A percentile compares a stretch with the other conserved stretches of the same genome.
phyloP scores from a whole-genome alignment of 176 grass and related monocot genomes.

The Bothriochloa decipiens region DNA sequence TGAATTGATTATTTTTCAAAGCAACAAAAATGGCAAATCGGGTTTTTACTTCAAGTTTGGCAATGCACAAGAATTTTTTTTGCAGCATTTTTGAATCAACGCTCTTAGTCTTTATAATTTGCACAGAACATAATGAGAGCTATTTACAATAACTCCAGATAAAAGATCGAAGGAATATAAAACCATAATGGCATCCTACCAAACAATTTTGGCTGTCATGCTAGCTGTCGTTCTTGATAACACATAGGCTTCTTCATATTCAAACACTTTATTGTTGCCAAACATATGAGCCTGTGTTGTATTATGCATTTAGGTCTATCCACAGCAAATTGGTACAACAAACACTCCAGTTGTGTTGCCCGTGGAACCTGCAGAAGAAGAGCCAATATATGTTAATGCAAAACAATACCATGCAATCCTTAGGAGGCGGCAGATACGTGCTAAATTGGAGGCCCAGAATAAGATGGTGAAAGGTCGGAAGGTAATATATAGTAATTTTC shows the following conservation, averaged over 20 bases:
- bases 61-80: conserved; percentile 1
- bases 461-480: conserved; percentile 85
- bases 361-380: conserved; percentile 74
- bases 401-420: conserved; percentile 97
- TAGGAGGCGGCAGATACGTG: conserved; percentile 81
- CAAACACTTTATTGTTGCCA: conserved; percentile 13
- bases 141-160: neutral
- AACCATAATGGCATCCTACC: conserved; percentile 20
- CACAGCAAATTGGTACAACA: conserved; percentile 46
- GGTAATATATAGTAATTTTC: conserved; percentile 49
- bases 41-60: conserved; percentile 5
- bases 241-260: conserved; percentile 10
- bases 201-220: conserved; percentile 7
- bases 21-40: conserved; percentile 18
- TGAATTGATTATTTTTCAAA: conserved; percentile 27
- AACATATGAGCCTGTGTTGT: neutral
- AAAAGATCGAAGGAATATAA: neutral
- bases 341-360: conserved; percentile 59
- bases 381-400: conserved; percentile 93
- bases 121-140: neutral
- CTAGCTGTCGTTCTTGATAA: conserved; percentile 15
- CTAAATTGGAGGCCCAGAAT: conserved; percentile 96
- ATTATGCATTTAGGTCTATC: conserved; percentile 59
- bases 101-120: neutral
- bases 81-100: neutral